phyloP scores from a whole-genome alignment of 2,329 filamentous ascomycete genomes.

The Ascochyta clinopodiicola region DNA sequence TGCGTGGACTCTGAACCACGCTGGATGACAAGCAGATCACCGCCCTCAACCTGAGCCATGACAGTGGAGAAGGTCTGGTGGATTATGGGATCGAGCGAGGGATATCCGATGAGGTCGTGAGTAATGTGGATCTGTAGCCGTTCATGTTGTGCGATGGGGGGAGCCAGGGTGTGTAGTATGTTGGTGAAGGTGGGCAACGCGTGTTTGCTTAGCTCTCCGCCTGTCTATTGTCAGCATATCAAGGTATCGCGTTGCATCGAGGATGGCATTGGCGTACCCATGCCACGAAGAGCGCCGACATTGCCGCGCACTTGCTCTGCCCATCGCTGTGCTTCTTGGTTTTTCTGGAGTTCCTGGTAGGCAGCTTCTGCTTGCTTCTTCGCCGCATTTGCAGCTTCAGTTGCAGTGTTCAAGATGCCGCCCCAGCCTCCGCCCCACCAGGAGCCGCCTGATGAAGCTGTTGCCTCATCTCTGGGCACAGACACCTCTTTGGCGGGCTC shows the following conservation, averaged over 20 bases:
- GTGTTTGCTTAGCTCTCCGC: constrained; percentile 72
- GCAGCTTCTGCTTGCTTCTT: constrained; percentile 92
- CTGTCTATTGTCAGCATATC: constrained; percentile 55
- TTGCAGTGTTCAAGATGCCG: constrained; percentile 80
- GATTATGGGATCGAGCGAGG: constrained; percentile 89
- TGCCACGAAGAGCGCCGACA: constrained; percentile 75
- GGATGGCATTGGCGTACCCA: constrained; percentile 63
- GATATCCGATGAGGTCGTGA: constrained; percentile 93
- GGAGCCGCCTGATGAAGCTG: constrained; percentile 43
- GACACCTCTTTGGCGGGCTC: constrained; percentile 52
- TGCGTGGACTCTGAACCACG: constrained; percentile 84
- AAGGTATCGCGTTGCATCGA: neutral
- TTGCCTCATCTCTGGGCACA: constrained; percentile 57
- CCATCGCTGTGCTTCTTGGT: constrained; percentile 96
- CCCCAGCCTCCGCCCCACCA: constrained; percentile 78
- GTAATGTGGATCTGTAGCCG: constrained; percentile 96
- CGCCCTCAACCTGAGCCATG: constrained; percentile 99
- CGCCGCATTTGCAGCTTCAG: constrained; percentile 78
- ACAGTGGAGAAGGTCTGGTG: constrained; percentile 91
- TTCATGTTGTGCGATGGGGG: constrained; percentile 95
- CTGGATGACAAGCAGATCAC: constrained; percentile 92
- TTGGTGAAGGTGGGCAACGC: constrained; percentile 94
- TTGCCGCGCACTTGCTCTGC: constrained; percentile 92
- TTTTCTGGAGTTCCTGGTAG: constrained; percentile 93
- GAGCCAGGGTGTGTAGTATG: constrained; percentile 91